A percentile compares a stretch with the other conserved stretches of the same genome.
Conservation (phyloP, 2,329 filamentous ascomycete genomes). For the Monosporascus sp. region DNA sequence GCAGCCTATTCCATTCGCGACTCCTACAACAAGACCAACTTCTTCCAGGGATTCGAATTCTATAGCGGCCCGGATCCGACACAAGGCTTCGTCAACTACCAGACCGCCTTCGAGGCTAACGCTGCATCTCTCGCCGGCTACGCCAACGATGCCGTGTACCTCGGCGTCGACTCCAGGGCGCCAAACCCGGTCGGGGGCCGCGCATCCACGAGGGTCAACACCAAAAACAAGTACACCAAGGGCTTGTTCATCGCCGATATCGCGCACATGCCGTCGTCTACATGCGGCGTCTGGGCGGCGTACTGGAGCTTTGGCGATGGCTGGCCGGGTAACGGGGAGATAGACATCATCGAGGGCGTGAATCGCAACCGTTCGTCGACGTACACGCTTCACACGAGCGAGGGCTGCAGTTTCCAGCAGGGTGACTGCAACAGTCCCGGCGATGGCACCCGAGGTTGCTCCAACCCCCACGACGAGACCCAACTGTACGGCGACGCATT, state of each 20-base stretch:
- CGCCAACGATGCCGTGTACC: constrained; percentile 52
- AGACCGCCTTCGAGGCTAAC: constrained; percentile 53
- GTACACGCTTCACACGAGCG: constrained; percentile 63
- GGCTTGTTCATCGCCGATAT: constrained; percentile 71
- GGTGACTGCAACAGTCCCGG: constrained; percentile 52
- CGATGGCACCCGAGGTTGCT: constrained; percentile 54
- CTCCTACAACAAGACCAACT: constrained; percentile 47
- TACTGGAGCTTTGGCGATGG: constrained; percentile 63
- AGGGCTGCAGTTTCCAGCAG: constrained; percentile 50
- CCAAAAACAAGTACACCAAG: constrained; percentile 59
- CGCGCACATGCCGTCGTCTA: constrained; percentile 66
- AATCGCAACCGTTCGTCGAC: constrained; percentile 55
- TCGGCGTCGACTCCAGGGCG: constrained; percentile 64
- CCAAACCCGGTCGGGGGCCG: constrained; percentile 54
- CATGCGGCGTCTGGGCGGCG: constrained; percentile 72
- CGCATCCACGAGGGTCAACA: constrained; percentile 63
- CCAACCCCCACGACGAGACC: constrained; percentile 44
- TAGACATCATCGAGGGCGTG: constrained; percentile 77
- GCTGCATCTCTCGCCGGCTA: constrained; percentile 53
- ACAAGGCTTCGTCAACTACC: constrained; percentile 68
- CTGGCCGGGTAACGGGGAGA: constrained; percentile 69
- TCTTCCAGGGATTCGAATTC: constrained; percentile 53
- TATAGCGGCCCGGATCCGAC: constrained; percentile 62
- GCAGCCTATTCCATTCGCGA: constrained; percentile 41
- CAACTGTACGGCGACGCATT: constrained; percentile 63